phyloP scores from a whole-genome alignment of 169 alveolate species.

The Fabrea salina region DNA sequence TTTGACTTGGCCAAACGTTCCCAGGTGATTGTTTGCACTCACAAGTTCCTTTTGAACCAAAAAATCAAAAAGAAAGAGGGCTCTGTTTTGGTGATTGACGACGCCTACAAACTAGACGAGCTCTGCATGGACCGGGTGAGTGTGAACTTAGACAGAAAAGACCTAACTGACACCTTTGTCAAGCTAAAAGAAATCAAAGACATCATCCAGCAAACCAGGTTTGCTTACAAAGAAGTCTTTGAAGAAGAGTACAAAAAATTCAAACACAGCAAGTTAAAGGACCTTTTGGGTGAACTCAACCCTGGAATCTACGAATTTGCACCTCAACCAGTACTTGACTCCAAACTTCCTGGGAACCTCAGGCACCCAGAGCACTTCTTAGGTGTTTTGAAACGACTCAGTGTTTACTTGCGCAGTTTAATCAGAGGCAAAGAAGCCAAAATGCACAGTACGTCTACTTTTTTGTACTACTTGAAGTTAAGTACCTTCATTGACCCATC shows the following conservation, averaged over 20 bases:
- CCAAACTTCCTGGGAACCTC: slow-evolving; percentile 1
- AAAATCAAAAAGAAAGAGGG: no score
- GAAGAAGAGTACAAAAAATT: not conserved
- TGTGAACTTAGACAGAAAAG: not conserved
- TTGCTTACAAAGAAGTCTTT: not conserved
- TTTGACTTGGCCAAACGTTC: not conserved
- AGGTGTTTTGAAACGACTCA: not conserved
- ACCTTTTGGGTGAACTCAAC: not conserved
- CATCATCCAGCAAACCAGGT: not conserved
- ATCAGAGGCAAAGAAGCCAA: not conserved
- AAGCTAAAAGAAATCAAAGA: not conserved
- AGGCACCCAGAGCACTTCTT: not conserved
- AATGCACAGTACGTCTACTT: not conserved
- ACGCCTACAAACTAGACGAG: slow-evolving; percentile 2
- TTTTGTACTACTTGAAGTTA: not conserved
- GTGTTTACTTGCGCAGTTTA: not conserved
- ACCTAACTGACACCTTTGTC: not conserved
- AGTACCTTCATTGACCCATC: not conserved
- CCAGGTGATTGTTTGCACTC: slow-evolving; percentile 18
- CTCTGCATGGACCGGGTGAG: not conserved
- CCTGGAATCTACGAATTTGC: not conserved
- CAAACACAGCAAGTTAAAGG: not conserved
- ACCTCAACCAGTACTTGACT: not conserved
- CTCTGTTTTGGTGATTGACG: not conserved
- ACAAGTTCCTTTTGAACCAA: not conserved